Evolutionary conservation across 345 rosid genomes (phyloP).

Genomic region (Salix brachista): DNA sequence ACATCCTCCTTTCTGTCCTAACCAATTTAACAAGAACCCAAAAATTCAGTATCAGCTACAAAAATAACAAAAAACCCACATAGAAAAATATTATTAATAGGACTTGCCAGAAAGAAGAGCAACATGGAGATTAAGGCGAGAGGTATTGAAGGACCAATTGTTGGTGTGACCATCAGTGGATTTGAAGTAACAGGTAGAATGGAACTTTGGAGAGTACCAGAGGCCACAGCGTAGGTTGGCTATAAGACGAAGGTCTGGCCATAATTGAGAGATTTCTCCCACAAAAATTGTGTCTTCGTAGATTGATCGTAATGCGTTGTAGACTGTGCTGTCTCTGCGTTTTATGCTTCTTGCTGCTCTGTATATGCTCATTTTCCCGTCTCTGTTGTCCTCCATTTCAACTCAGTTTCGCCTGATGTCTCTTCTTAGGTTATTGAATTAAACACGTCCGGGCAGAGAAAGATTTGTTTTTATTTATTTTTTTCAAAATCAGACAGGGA

Average conservation of each 20-base stretch:
- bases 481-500: no score
- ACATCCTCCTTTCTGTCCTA: conserved; percentile 94
- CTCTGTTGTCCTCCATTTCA: conserved; percentile 16
- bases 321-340: conserved; percentile 61
- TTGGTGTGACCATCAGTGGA: conserved; percentile 95
- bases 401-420: neutral
- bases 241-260: conserved; percentile 79
- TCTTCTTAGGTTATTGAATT: no score
- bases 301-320: conserved; percentile 74
- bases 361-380: conserved; percentile 62
- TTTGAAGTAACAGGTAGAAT: conserved; percentile 84
- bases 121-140: conserved; percentile 85
- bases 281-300: conserved; percentile 82
- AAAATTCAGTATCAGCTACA: neutral
- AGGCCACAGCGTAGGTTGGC: conserved; percentile 96
- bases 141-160: conserved; percentile 76
- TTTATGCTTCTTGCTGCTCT: conserved; percentile 74
- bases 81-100: neutral
- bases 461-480: no score
- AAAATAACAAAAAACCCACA: neutral
- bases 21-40: conserved; percentile 21
- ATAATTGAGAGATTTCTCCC: conserved; percentile 71
- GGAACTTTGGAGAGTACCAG: conserved; percentile 71
- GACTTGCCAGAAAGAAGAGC: conserved; percentile 62
- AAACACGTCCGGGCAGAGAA: no score